Evolutionary conservation across 2,329 filamentous ascomycete genomes (phyloP).

Genomic region (Colletotrichum cordylinicola): DNA sequence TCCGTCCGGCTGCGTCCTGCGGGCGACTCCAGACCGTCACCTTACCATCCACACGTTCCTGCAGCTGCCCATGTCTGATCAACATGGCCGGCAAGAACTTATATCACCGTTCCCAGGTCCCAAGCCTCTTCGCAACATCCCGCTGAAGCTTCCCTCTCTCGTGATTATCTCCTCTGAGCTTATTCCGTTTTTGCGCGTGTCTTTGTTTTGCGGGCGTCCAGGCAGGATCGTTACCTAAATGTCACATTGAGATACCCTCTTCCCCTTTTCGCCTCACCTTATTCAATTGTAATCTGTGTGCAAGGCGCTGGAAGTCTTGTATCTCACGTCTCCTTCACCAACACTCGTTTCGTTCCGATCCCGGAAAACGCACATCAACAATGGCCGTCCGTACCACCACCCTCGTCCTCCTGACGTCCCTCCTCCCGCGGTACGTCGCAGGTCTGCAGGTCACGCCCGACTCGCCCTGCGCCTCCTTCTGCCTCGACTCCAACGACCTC

Average conservation of each 20-base stretch:
- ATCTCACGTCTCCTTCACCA: background rate
- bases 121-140: background rate
- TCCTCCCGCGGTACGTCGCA: conserved; percentile 30
- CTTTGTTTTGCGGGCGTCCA: background rate
- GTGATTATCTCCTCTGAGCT: background rate
- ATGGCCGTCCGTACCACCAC: conserved; percentile 26
- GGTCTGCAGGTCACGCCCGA: conserved; percentile 57
- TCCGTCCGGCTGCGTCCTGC: background rate
- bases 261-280: background rate
- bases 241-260: background rate
- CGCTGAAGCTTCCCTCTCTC: background rate
- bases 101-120: conserved; percentile 5
- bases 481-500: conserved; percentile 45
- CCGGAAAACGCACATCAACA: background rate
- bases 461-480: conserved; percentile 59
- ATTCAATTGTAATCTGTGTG: background rate
- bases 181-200: background rate
- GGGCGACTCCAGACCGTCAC: conserved; percentile 10
- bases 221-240: background rate
- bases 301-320: conserved; percentile 12
- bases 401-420: conserved; percentile 27
- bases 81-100: background rate
- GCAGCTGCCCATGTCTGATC: conserved; percentile 6
- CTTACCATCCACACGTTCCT: conserved; percentile 9
- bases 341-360: background rate